Evolutionary conservation across 768 basidiomycete species (phyloP), one percentile per base, ranked within the genome.

Genomic region (Xerocomus potaroensis): DNA sequence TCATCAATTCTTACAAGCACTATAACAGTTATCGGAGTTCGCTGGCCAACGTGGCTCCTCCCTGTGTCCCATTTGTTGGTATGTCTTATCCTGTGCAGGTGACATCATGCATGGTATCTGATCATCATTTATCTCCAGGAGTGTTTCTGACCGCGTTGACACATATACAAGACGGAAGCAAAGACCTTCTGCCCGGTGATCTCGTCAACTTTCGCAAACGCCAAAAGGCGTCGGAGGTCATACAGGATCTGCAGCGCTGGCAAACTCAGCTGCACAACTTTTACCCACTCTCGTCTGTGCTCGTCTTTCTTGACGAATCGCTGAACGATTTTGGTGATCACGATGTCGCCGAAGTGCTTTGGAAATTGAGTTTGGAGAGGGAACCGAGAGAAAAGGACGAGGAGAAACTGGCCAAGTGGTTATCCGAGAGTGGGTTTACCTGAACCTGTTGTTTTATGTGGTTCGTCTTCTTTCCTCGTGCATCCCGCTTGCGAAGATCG

Each of bases 61-160:
- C 84, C 32, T 84, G 83, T 45, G 78, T 86, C 8, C 84, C 84
- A 3, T 86, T 86, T 66, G 70, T 86, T 14, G 84, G 83, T 83
- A 56, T 24, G 77, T 58, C 23, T 10, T 24, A 1, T 7, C 14
- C 12, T 7, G 12, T 22, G 15, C 10, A 8, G 45, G 5, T 1
- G 8, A 6, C n/a, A n/a, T n/a, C n/a, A n/a, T 9, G 10, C 14
- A n/a, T 11, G 11, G n/a, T 45, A 2, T 42, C 53, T 59, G 27
- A 62, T n/a, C 19, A 6, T 24, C 10, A 0, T 34, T 4, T 26
- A 9, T 8, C 8, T 1, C 24, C n/a, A 80, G 80, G 80, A 19
- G 77, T 81, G 15, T 81, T 79, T 58, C 61, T 82, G 40, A 80
- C 79, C 5, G 71, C 73, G 32, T 69, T 82, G 50, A 80, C 78